Evolutionary conservation across 75 land plant species (phyloP).

Genomic region (Chamaecyparis obtusa): DNA sequence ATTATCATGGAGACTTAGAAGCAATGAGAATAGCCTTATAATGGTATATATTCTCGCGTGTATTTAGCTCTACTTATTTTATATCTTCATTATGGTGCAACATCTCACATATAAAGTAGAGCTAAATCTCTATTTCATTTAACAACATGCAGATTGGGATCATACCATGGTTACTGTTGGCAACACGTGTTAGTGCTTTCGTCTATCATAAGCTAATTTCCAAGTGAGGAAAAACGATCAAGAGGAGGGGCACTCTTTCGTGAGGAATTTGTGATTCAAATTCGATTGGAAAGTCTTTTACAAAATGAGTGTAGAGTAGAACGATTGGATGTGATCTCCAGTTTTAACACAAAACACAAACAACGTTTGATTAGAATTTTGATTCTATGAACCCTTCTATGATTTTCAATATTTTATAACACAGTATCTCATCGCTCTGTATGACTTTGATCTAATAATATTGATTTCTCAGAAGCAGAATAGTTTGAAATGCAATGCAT

Average conservation of each 20-base stretch:
- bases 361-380: neutral
- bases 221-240: neutral
- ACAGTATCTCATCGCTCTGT: no score
- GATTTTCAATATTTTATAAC: neutral
- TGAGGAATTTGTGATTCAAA: neutral
- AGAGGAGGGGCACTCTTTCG: neutral
- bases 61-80: neutral
- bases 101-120: neutral
- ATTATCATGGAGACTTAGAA: neutral
- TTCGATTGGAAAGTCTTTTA: neutral
- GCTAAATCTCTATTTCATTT: neutral
- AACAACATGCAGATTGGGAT: constrained; percentile 7
- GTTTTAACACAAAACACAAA: neutral
- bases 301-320: neutral
- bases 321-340: neutral
- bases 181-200: constrained; percentile 3
- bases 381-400: neutral
- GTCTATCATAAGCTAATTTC: neutral
- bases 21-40: neutral
- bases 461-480: neutral
- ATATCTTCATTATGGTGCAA: neutral
- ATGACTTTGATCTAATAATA: neutral
- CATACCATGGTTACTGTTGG: constrained; percentile 2
- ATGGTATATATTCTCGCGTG: neutral
- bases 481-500: neutral